These are phyloP conservation scores for Pulveroboletus sp. DNA, from an alignment of 768 basidiomycete species.

Conservation along the genomic window DNA sequence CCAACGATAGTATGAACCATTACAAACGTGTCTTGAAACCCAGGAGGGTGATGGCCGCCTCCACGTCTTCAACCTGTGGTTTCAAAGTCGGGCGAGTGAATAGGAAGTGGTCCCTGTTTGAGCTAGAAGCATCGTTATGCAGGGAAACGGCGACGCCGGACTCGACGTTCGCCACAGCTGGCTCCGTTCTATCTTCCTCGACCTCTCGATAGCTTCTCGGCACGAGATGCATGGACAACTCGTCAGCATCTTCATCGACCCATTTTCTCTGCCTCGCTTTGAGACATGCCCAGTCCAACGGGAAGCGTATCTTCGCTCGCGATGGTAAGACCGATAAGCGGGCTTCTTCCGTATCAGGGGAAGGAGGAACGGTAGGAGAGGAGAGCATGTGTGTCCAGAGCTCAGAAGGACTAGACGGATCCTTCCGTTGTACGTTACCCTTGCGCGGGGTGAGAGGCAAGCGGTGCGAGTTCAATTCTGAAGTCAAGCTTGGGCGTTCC, in stretches of 20 bases:
- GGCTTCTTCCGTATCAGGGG: slow-evolving; percentile 22
- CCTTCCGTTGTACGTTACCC: slow-evolving; percentile 5
- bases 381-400: slow-evolving; percentile 32
- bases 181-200: slow-evolving; percentile 13
- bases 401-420: slow-evolving; percentile 14
- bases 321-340: slow-evolving; percentile 25
- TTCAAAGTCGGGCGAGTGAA: slow-evolving; percentile 1
- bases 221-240: slow-evolving; percentile 5
- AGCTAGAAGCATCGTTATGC: background rate
- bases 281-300: slow-evolving; percentile 76
- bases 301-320: slow-evolving; percentile 43
- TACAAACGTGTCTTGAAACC: slow-evolving; percentile 29
- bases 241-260: slow-evolving; percentile 22
- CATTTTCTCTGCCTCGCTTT: slow-evolving; percentile 33
- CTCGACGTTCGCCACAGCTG: slow-evolving; percentile 16
- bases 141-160: slow-evolving; percentile 9
- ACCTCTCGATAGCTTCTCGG: slow-evolving; percentile 2
- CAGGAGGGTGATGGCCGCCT: slow-evolving; percentile 35
- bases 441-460: slow-evolving; percentile 30
- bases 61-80: slow-evolving; percentile 32
- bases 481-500: slow-evolving; percentile 25
- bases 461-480: slow-evolving; percentile 4
- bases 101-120: background rate
- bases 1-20: background rate
- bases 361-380: slow-evolving; percentile 21